Evolutionary conservation across 768 basidiomycete species (phyloP).

Genomic region (Termitomyces heimii): DNA sequence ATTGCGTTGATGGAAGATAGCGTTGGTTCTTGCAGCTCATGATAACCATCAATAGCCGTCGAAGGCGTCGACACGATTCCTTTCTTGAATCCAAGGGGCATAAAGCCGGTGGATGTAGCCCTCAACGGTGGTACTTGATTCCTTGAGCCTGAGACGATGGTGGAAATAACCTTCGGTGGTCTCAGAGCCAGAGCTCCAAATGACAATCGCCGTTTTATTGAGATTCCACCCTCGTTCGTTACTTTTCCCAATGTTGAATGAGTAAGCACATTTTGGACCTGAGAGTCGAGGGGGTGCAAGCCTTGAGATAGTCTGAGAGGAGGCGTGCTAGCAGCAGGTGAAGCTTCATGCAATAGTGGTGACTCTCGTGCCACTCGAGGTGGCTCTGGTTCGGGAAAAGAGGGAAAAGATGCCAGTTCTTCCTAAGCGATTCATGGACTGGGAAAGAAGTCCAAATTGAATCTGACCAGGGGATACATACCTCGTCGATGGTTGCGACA

Average conservation of each 20-base stretch:
- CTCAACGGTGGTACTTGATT: not conserved
- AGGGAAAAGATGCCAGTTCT: not conserved
- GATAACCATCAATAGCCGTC: not conserved
- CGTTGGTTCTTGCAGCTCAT: not conserved
- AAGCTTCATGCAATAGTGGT: not conserved
- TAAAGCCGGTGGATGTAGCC: not conserved
- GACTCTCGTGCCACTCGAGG: too few species aligned
- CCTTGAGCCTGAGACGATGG: slow-evolving; percentile 5
- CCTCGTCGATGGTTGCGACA: not conserved
- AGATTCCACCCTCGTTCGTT: slow-evolving; percentile 28
- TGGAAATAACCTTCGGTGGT: slow-evolving; percentile 13
- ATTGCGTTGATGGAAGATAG: not conserved
- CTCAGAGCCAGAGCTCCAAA: slow-evolving; percentile 27
- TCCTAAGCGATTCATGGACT: not conserved
- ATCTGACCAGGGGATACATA: not conserved
- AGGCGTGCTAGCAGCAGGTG: not conserved
- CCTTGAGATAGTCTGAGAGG: too few species aligned
- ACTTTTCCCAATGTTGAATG: slow-evolving; percentile 8
- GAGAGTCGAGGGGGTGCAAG: not conserved
- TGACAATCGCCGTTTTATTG: slow-evolving; percentile 46
- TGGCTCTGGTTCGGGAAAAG: too few species aligned
- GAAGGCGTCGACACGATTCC: slow-evolving; percentile 10
- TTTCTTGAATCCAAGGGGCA: slow-evolving; percentile 39
- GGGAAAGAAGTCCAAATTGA: not conserved
- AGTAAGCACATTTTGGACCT: slow-evolving; percentile 7